Evolutionary conservation across 225 moss, liverwort and hornwort genomes (phyloP), one percentile per base, ranked within the genome.

Genomic region (Marchantia polymorpha): DNA sequence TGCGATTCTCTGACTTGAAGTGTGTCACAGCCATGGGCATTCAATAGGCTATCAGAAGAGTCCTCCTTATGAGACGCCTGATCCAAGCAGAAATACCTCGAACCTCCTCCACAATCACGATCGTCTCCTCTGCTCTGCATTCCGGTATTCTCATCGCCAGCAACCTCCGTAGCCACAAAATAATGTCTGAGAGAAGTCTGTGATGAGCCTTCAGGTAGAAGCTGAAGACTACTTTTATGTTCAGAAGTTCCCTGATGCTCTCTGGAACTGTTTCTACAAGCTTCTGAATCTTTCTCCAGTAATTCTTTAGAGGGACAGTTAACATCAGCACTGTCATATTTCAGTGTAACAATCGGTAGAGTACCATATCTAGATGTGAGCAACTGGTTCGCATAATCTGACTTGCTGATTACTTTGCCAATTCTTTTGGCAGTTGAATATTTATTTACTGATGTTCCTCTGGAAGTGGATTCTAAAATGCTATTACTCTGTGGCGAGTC

Each of bases 31-130:
- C 4, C 52, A 51, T 54, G 49, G 22, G 52, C 52, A 50, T 30
- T 46, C 23, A 52, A 78, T 26, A 63, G 19, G 54, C 48, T 31
- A 53, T 54, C 80, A 74, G 76, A 51, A 60, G 30, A 60, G 65
- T 55, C 72, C 66, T 80, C 50, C 54, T 78, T 73, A 23, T 52
- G 79, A 75, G 71, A 27, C 75, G 66, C 65, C 68, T 71, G 55
- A 20, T 52, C 55, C 63, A 74, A 11, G 66, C 52, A 25, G 13
- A 71, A 63, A 50, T 7, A 17, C 16, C 64, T 58, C 50, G 52
- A 76, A 59, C 96, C 96, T 80, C 96, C 96, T 72, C 94, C 96
- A 85, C 90, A 91, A 84, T 96, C 92, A 75, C 96, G 96, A 88
- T 90, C 87, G 90, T 96, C 96, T 47, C 96, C 92, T 66, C 66